Percentiles rank a stretch among this genome's conserved stretches.
Conservation (phyloP, 495 filamentous ascomycete genomes). For the Aspergillus panamensis region DNA sequence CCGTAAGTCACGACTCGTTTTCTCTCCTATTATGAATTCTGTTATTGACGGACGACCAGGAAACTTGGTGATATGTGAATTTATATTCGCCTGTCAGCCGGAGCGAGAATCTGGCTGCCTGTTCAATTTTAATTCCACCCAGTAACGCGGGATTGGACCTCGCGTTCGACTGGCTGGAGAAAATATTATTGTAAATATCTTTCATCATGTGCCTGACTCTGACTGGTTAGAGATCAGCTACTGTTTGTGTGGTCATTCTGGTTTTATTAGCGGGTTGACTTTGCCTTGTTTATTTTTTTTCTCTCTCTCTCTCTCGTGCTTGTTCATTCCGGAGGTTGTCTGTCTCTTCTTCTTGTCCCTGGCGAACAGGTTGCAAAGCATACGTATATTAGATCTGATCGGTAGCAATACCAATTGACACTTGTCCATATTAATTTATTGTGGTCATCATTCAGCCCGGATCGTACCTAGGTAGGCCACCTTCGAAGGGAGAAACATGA, state of each 20-base stretch:
- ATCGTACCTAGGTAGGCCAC: too few species aligned
- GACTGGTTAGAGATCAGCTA: neutral
- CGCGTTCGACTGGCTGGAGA: neutral
- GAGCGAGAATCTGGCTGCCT: neutral
- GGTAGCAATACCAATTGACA: constrained; percentile 18
- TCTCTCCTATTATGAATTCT: neutral
- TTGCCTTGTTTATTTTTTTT: constrained; percentile 9
- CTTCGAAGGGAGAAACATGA: too few species aligned
- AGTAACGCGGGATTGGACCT: neutral
- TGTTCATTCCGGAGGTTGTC: constrained; percentile 8
- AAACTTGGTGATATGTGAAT: constrained; percentile 33
- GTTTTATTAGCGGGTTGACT: constrained; percentile 34
- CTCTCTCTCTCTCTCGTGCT: constrained; percentile 10
- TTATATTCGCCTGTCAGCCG: neutral
- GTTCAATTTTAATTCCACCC: neutral
- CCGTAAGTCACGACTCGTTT: constrained; percentile 53
- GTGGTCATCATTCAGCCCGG: too few species aligned
- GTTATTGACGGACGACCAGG: constrained; percentile 23
- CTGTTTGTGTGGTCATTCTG: constrained; percentile 7
- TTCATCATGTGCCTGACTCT: neutral
- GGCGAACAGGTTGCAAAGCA: neutral
- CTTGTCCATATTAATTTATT: too few species aligned
- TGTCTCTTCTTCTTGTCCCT: neutral
- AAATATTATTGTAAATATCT: neutral
- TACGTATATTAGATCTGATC: constrained; percentile 13